Percentiles rank a stretch among this genome's conserved stretches.
Evolutionary conservation across 768 basidiomycete genomes (phyloP).

Genomic region (Trametes gibbosa): DNA sequence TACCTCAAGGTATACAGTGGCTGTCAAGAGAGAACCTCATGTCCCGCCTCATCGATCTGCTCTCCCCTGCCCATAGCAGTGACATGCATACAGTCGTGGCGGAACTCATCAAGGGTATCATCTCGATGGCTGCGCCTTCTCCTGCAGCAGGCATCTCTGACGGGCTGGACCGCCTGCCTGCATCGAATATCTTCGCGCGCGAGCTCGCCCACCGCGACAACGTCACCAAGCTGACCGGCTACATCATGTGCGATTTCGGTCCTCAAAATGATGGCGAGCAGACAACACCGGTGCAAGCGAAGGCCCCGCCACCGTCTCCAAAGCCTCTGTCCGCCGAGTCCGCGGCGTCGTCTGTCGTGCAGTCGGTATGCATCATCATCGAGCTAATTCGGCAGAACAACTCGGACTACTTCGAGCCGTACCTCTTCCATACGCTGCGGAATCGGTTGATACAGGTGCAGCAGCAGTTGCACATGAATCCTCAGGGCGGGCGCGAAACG

Average conservation of each 20-base stretch:
- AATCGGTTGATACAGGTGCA: constrained; percentile 88
- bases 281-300: constrained; percentile 18
- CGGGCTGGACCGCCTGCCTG: constrained; percentile 64
- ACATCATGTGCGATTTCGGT: constrained; percentile 70
- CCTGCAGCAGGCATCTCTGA: constrained; percentile 73
- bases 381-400: constrained; percentile 97
- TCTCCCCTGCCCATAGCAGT: constrained; percentile 72
- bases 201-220: constrained; percentile 77
- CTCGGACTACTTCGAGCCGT: constrained; percentile 97
- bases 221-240: constrained; percentile 67
- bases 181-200: constrained; percentile 84
- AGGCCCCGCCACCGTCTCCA: not conserved
- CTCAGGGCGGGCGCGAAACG: constrained; percentile 60
- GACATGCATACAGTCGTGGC: constrained; percentile 84
- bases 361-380: constrained; percentile 85
- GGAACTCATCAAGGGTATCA: constrained; percentile 91
- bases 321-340: constrained; percentile 36
- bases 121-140: constrained; percentile 89
- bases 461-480: constrained; percentile 54
- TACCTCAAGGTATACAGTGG: constrained; percentile 59
- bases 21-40: constrained; percentile 83
- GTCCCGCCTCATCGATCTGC: constrained; percentile 71
- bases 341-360: constrained; percentile 75
- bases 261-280: constrained; percentile 3
- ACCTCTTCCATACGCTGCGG: constrained; percentile 90